phyloP scores from a whole-genome alignment of 2,329 filamentous ascomycete species.

The Nectriaceae sp. region DNA sequence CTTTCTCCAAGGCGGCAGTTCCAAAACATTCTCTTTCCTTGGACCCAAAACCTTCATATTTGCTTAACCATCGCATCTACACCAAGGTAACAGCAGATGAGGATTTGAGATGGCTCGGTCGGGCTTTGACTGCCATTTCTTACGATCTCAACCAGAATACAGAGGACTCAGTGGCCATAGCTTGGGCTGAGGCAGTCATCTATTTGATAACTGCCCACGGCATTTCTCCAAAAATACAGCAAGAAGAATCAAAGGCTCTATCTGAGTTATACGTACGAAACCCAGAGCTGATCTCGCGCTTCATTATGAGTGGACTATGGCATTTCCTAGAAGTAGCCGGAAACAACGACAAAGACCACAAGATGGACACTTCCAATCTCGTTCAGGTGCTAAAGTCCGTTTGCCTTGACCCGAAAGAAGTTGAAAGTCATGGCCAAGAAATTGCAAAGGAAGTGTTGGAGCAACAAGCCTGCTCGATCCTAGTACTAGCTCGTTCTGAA shows the following conservation, averaged over 20 bases:
- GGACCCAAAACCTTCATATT: conserved; percentile 83
- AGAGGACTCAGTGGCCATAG: conserved; percentile 53
- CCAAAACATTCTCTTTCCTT: conserved; percentile 65
- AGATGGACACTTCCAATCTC: conserved; percentile 65
- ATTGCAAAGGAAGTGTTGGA: conserved; percentile 57
- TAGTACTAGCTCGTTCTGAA: conserved; percentile 77
- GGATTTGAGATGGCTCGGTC: conserved; percentile 76
- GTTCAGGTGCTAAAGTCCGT: conserved; percentile 63
- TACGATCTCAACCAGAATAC: conserved; percentile 52
- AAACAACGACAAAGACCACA: conserved; percentile 75
- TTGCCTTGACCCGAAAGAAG: conserved; percentile 58
- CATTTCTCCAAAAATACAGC: conserved; percentile 63
- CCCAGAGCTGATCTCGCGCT: conserved; percentile 58
- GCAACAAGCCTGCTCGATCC: conserved; percentile 71
- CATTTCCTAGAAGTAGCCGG: conserved; percentile 71
- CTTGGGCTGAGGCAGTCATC: conserved; percentile 87
- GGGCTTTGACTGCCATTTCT: conserved; percentile 66
- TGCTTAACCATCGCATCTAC: conserved; percentile 83
- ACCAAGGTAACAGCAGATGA: conserved; percentile 74
- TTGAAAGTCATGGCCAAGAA: conserved; percentile 42
- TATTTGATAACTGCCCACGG: conserved; percentile 69
- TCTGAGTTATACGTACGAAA: conserved; percentile 64
- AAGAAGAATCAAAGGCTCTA: conserved; percentile 62
- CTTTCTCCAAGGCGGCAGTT: conserved; percentile 61
- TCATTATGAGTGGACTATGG: conserved; percentile 76